Conservation (phyloP, 495 filamentous ascomycete species). For the Chaetomium cochliodes region DNA sequence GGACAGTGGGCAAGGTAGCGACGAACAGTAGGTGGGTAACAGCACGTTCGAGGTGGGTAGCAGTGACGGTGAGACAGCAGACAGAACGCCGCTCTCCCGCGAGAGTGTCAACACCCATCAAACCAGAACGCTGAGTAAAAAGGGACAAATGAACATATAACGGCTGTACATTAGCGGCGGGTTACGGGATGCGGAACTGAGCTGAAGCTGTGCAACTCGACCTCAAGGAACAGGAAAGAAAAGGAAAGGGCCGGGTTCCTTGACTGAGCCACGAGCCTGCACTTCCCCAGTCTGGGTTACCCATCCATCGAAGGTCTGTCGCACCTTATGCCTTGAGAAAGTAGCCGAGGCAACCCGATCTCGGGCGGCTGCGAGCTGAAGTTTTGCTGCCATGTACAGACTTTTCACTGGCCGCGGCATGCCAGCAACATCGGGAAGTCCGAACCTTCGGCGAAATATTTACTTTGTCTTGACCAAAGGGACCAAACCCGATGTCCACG, state of each 20-base stretch:
- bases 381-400: not conserved
- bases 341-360: not conserved
- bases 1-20: too few relatives aligned
- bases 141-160: not conserved
- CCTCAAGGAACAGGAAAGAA: not conserved
- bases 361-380: not conserved
- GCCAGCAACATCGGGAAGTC: not conserved
- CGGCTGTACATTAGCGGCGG: not conserved
- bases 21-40: too few relatives aligned
- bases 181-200: not conserved
- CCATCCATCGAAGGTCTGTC: not conserved
- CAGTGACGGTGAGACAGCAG: not conserved
- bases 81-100: not conserved
- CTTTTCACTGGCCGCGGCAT: not conserved
- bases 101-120: not conserved
- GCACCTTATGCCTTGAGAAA: not conserved
- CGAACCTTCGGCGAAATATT: not conserved
- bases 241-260: not conserved
- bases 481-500: not conserved
- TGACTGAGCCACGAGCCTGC: not conserved
- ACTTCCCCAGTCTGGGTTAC: not conserved
- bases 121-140: too few relatives aligned
- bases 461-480: not conserved
- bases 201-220: not conserved
- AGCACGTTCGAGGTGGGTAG: too few relatives aligned